Percentiles rank a stretch among this genome's conserved stretches.
phyloP scores from a whole-genome alignment of 2,329 filamentous ascomycete genomes.

The Neonectria magnoliae region DNA sequence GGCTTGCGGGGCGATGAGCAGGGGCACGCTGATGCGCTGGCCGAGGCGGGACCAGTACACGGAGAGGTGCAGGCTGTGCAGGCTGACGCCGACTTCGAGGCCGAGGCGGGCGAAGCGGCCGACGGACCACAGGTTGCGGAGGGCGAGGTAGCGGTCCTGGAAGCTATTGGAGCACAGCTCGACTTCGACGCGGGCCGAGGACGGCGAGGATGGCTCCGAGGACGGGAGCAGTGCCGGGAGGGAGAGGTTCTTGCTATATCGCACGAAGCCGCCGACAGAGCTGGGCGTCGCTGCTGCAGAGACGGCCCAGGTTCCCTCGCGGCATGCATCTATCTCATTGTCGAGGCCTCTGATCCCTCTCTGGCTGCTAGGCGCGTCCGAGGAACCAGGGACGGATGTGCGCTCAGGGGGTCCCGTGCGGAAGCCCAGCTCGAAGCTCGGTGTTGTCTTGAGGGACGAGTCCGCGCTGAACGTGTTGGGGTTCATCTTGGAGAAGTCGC shows the following conservation, averaged over 20 bases:
- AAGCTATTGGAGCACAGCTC: slow-evolving; percentile 53
- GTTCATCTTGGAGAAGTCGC: slow-evolving; percentile 46
- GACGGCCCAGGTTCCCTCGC: slow-evolving; percentile 53
- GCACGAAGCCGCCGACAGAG: slow-evolving; percentile 49
- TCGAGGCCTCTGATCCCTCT: slow-evolving; percentile 53
- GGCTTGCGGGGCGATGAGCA: slow-evolving; percentile 50
- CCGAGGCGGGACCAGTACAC: slow-evolving; percentile 59
- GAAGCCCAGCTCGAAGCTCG: slow-evolving; percentile 56
- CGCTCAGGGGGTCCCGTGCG: slow-evolving; percentile 39
- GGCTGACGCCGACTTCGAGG: slow-evolving; percentile 56
- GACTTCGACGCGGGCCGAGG: slow-evolving; percentile 51
- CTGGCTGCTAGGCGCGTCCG: slow-evolving; percentile 33
- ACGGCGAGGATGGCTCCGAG: slow-evolving; percentile 22
- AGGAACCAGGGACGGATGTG: slow-evolving; percentile 21
- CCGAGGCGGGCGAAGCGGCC: slow-evolving; percentile 55
- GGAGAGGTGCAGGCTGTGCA: slow-evolving; percentile 55
- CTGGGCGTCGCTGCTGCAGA: slow-evolving; percentile 46
- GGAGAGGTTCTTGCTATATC: slow-evolving; percentile 45
- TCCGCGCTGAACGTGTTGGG: slow-evolving; percentile 44
- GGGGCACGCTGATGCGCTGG: slow-evolving; percentile 56
- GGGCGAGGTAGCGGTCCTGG: slow-evolving; percentile 51
- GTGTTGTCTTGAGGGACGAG: slow-evolving; percentile 43
- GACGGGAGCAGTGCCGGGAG: slow-evolving; percentile 39
- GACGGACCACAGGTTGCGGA: slow-evolving; percentile 55
- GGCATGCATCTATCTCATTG: slow-evolving; percentile 36